A percentile compares a stretch with the other conserved stretches of the same genome.
Conservation (phyloP, 2,329 filamentous ascomycete species). For the Neofusicoccum sp. region DNA sequence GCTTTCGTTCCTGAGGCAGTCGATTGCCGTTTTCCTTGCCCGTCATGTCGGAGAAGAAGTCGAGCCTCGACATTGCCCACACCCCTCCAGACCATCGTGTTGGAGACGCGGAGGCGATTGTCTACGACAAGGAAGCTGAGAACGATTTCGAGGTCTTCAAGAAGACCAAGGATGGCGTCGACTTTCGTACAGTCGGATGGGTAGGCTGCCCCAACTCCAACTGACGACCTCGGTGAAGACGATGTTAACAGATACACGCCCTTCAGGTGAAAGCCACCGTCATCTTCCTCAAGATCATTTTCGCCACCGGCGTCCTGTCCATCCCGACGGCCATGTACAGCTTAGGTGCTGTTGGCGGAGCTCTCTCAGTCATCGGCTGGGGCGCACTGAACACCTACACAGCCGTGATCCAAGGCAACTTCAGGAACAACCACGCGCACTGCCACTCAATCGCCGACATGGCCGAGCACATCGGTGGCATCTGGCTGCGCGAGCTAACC, state of each 20-base stretch:
- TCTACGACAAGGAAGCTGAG: slow-evolving; percentile 16
- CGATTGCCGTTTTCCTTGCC: no score
- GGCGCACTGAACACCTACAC: slow-evolving; percentile 54
- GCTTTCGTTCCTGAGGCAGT: neutral
- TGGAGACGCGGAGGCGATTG: slow-evolving; percentile 22
- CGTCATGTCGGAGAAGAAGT: slow-evolving; percentile 22
- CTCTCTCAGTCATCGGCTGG: slow-evolving; percentile 53
- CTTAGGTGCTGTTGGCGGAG: slow-evolving; percentile 52
- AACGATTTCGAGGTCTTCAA: slow-evolving; percentile 55
- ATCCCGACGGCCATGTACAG: slow-evolving; percentile 54
- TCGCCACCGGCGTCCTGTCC: slow-evolving; percentile 53
- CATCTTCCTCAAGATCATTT: slow-evolving; percentile 39
- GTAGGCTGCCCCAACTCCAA: slow-evolving; percentile 26
- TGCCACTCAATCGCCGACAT: slow-evolving; percentile 62
- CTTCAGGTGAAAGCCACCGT: slow-evolving; percentile 17
- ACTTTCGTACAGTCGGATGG: slow-evolving; percentile 60
- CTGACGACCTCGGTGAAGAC: no score
- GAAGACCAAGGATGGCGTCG: slow-evolving; percentile 49
- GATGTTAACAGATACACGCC: neutral
- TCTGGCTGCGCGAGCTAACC: slow-evolving; percentile 54
- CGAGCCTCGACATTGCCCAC: slow-evolving; percentile 19
- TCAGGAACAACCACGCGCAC: slow-evolving; percentile 53
- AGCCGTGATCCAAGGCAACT: slow-evolving; percentile 54
- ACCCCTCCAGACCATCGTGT: slow-evolving; percentile 16
- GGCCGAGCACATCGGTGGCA: slow-evolving; percentile 59